Percentiles rank a stretch among this genome's conserved stretches.
phyloP scores from a whole-genome alignment of 2,329 filamentous ascomycete species.

The Fusarium pseudonygamai region DNA sequence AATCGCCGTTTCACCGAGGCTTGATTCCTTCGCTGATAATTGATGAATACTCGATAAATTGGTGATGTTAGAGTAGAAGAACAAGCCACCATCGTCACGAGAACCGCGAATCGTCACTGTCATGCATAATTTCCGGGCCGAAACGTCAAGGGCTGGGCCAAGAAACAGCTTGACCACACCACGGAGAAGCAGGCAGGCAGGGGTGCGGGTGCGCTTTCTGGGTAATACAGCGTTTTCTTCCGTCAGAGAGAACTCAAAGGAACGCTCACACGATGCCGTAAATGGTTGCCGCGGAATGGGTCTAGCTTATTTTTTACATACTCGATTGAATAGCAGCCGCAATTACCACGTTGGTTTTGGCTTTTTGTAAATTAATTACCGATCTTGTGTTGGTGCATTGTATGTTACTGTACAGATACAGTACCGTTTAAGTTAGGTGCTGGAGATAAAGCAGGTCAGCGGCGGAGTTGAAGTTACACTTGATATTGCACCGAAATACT shows the following conservation, averaged over 20 bases:
- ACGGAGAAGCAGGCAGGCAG: background rate
- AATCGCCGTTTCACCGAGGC: slow-evolving; percentile 24
- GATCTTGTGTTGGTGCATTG: background rate
- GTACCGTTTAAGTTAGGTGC: background rate
- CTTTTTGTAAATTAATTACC: background rate
- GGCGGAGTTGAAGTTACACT: background rate
- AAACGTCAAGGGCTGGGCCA: slow-evolving; percentile 37
- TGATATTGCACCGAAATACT: background rate
- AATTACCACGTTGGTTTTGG: background rate
- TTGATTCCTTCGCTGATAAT: background rate
- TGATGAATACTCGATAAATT: background rate
- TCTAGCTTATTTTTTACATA: slow-evolving; percentile 15
- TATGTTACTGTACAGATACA: no score
- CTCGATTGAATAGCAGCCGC: background rate
- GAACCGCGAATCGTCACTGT: slow-evolving; percentile 28
- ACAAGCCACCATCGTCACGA: slow-evolving; percentile 36
- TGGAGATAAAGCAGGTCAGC: slow-evolving; percentile 12
- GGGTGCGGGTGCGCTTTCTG: background rate
- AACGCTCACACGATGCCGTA: slow-evolving; percentile 8
- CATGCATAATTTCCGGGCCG: slow-evolving; percentile 42
- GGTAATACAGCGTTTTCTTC: background rate
- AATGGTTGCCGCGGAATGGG: slow-evolving; percentile 7
- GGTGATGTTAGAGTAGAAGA: background rate
- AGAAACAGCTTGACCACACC: background rate
- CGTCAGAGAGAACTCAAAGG: background rate